Evolutionary conservation across 495 filamentous ascomycete species (phyloP), one percentile per base, ranked within the genome.

Genomic region (Usnea hakonensis): DNA sequence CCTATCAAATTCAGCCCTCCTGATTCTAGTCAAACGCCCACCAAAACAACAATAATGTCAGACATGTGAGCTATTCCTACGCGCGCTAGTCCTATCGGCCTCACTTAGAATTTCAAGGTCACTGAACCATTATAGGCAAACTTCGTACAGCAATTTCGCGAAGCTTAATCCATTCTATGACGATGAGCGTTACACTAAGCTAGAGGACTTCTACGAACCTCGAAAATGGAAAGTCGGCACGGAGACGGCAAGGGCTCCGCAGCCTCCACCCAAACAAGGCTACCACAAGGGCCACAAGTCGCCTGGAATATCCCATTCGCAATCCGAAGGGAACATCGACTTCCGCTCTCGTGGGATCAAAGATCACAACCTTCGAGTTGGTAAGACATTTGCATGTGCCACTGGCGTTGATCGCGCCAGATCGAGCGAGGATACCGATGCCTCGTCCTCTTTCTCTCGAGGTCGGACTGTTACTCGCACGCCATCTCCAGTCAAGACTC

Each of bases 101-200:
- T 58, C 35, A 8, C 5, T 48, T 0, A n/a, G 11, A 38, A 16
- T 40, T 3, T 0, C 1, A 57, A 50, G 11, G 23, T 50, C 32
- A 54, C 55, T 63, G 14, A 65, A n/a, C n/a, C n/a, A 28, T 23
- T 59, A 40, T 48, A 69, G 69, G 16, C 57, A 67, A 36, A 54
- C 69, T n/a, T 56, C 63, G 1, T 72, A 72, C 55, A 70, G 69
- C 46, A 71, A 72, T 28, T 63, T 75, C 35, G 60, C 67, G 19
- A 72, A 72, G 50, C 66, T 72, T 57, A 76, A 76, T 55, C 72
- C 73, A 6, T 73, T 72, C 54, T 68, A 68, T 35, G 69, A 73
- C 17, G 69, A 73, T 14, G 60, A 66, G 28, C 61, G 64, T 33
- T 57, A 57, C 21, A 65, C 64, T 32, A 59, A 59, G 44, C 28